Base-by-base conservation (phyloP, 2,329 filamentous ascomycete species). In the Beauveria sp. region DNA sequence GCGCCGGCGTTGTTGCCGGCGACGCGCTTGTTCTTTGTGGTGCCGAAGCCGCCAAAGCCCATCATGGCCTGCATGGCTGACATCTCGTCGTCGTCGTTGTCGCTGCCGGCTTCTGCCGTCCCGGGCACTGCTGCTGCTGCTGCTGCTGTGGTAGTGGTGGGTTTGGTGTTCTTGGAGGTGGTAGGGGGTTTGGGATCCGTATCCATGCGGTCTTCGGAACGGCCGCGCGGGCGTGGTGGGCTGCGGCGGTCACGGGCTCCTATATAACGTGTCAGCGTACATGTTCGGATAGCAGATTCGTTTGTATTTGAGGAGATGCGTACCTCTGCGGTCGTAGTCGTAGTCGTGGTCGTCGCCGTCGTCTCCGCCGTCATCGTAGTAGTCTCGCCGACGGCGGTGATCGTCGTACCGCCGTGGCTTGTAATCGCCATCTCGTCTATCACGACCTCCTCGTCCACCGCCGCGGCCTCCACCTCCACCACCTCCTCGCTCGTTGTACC, bases 21-120 rank as follows among this genome's bases (percentile, higher is more conserved):
- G 1, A 99, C 87, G 71, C 97, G 96, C 59, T 89, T 91, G 63
- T 90, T 86, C 75, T 97, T 96, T 22, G 94, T 97, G 26, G 85
- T 87, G 62, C 86, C 87, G 75, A 97, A 99, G 1, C 83, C 84
- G 20, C 86, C 86, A 70, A 99, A 97, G 2, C 94, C 94, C 90
- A 99, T 92, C 78, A 92, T 85, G 55, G 87, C 86, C 67, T 86
- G 81, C 88, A 97, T 93, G 63, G 84, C 84, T 60, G 82, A 84
- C 70, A 89, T 79, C 56, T 87, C 85, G 64, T 88, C 86, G 64
- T 65, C 14, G 66, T 66, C 7, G 70, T 16, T 18, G 22, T 5
- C 30, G 26, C 8, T 10, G 46, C 44, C 12, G n/a, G 66, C 65
- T 5, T 69, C 37, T 12, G n/a, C 12, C 7, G 30, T 9, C n/a